Base-by-base conservation (phyloP, 176 grass and related monocot genomes). In the Themeda triandra region DNA sequence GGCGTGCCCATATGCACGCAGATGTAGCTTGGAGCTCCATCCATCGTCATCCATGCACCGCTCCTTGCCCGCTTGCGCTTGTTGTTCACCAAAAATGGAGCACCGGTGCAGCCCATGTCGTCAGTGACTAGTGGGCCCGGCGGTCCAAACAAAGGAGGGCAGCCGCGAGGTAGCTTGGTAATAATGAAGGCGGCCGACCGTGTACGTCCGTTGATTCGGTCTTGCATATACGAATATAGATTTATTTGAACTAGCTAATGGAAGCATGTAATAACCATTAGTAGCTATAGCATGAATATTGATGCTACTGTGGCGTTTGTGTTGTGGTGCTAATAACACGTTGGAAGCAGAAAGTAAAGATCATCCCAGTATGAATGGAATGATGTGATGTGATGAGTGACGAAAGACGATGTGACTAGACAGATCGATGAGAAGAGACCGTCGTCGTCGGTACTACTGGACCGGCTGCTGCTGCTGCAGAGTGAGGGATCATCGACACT, bases 71-170 rank as follows among this genome's bases (percentile, higher is more conserved):
- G 41, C 63, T 85, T 89, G 87, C 75, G 82, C 29, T 89, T 89
- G 82, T 85, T 81, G 62, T 85, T 85, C 77, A 76, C 83, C 77
- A 70, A 44, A 71, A 89, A 89, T 44, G 83, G 83, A 64, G 53
- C 87, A 73, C 71, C 84, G 87, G 63, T 18, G 70, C 87, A 41
- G 66, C 82, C 77, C 82, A 85, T 89, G 87, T 76, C 82, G 87
- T 25, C n/a, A n/a, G 78, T 35, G 33, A n/a, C 63, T 29, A 10
- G n/a, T 76, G 82, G 87, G 63, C 70, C 77, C 82, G 58, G 2
- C 53, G 39, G 49, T 76, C 87, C 49, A n/a, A 76, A 88, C 10
- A 37, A 29, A 60, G 8, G 4, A 66, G 71, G 23, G 54, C 18
- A 59, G 41, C 21, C 71, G 81, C 44, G 58, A 74, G 42, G 59